These are phyloP conservation scores for Artemisia annua DNA, from an alignment of 129 eudicot species.

Conservation along the genomic window DNA sequence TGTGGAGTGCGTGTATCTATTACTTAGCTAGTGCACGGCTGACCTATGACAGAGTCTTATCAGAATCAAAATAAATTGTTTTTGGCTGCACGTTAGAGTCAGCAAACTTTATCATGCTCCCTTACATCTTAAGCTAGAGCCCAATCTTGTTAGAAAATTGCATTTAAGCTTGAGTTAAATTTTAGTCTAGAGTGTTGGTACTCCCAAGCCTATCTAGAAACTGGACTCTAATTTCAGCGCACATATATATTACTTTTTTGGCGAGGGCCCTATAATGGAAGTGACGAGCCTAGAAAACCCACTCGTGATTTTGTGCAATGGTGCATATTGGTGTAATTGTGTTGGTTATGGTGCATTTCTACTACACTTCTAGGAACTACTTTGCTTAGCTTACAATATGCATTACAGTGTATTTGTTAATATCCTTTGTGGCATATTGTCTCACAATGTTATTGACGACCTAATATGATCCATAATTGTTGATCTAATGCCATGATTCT, in stretches of 20 bases:
- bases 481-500: conserved; percentile 27
- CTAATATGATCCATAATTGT: not conserved
- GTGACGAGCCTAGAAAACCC: not conserved
- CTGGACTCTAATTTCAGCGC: not conserved
- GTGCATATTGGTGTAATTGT: not conserved
- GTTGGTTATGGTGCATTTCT: conserved; percentile 7
- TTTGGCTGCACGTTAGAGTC: too few relatives aligned
- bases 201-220: not conserved
- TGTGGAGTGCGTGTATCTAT: too few relatives aligned
- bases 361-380: not conserved
- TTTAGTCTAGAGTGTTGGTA: not conserved
- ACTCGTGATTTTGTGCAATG: not conserved
- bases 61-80: not conserved
- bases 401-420: not conserved
- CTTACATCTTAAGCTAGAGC: not conserved
- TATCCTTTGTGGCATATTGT: not conserved
- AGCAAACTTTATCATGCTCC: conserved; percentile 7
- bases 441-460: not conserved
- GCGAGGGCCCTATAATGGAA: not conserved
- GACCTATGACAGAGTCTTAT: conserved; percentile 4
- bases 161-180: not conserved
- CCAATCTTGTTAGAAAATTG: not conserved
- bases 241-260: not conserved
- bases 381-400: not conserved
- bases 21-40: conserved; percentile 2